Evolutionary conservation across 805 yeast genomes (phyloP).

Genomic region (Lachancea nothofagi): DNA sequence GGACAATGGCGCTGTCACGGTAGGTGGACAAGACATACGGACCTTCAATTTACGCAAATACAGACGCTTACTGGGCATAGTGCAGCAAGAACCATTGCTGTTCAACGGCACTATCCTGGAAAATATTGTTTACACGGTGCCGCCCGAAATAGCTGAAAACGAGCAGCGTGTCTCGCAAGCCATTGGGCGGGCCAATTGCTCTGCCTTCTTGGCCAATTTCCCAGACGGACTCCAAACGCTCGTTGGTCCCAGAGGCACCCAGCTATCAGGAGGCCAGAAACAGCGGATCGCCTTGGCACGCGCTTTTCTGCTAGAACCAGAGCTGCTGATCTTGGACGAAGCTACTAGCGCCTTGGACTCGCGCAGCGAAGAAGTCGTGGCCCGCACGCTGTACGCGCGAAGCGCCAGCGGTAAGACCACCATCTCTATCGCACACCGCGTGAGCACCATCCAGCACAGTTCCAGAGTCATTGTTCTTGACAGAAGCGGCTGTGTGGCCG

Average conservation of each 20-base stretch:
- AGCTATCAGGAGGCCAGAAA: slow-evolving; percentile 91
- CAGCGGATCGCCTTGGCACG: slow-evolving; percentile 90
- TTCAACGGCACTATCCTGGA: slow-evolving; percentile 83
- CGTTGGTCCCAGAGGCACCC: slow-evolving; percentile 84
- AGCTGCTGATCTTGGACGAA: slow-evolving; percentile 81
- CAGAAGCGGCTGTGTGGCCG: slow-evolving; percentile 67
- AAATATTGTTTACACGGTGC: slow-evolving; percentile 70
- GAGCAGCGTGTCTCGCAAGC: slow-evolving; percentile 58
- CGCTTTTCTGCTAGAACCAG: slow-evolving; percentile 72
- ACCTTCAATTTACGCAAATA: slow-evolving; percentile 66
- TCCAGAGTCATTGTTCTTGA: slow-evolving; percentile 76
- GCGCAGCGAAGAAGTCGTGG: slow-evolving; percentile 79
- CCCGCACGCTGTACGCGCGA: slow-evolving; percentile 58
- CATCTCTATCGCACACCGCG: slow-evolving; percentile 86
- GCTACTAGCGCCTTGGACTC: slow-evolving; percentile 93
- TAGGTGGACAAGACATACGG: slow-evolving; percentile 60
- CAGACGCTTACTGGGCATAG: slow-evolving; percentile 77
- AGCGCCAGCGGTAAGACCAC: slow-evolving; percentile 58
- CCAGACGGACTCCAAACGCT: slow-evolving; percentile 78
- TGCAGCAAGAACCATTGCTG: slow-evolving; percentile 86
- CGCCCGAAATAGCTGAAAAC: slow-evolving; percentile 45
- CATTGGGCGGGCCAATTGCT: slow-evolving; percentile 65
- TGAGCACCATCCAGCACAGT: slow-evolving; percentile 80
- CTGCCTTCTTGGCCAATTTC: slow-evolving; percentile 59
- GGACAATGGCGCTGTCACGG: slow-evolving; percentile 49